These are phyloP conservation scores for Sutorius australiensis DNA, from an alignment of 768 basidiomycete genomes.

Conservation along the genomic window DNA sequence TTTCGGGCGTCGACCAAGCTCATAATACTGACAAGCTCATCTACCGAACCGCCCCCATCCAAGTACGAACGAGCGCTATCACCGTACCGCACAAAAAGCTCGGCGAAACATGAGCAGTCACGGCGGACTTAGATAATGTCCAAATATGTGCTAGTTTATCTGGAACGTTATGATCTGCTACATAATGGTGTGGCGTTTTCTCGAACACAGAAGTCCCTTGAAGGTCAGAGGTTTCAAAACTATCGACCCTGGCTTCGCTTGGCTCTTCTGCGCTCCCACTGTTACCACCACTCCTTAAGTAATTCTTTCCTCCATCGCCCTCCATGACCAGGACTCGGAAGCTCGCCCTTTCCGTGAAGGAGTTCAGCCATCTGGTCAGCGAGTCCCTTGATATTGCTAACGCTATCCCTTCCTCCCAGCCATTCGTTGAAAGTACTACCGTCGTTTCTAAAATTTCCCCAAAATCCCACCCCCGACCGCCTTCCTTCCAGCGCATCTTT, in stretches of 20 bases:
- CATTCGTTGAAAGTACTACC: conserved; percentile 22
- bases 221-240: conserved; percentile 1
- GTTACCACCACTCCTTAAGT: conserved; percentile 1
- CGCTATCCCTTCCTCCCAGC: conserved; percentile 6
- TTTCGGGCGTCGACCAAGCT: neutral
- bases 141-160: neutral
- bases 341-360: conserved; percentile 27
- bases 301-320: neutral
- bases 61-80: too few species aligned
- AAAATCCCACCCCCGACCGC: conserved; percentile 17
- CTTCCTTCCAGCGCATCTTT: conserved; percentile 31
- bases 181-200: conserved; percentile 2
- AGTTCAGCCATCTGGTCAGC: conserved; percentile 34
- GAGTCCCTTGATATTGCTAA: conserved; percentile 28
- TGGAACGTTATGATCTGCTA: conserved; percentile 7
- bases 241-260: conserved; percentile 21
- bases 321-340: conserved; percentile 28
- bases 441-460: conserved; percentile 17
- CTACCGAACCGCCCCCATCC: too few species aligned
- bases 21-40: too few species aligned
- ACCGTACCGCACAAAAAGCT: too few species aligned
- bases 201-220: neutral
- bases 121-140: neutral
- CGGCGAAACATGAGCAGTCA: too few species aligned
- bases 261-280: neutral